phyloP scores from a whole-genome alignment of 345 rosid species.

The Syzygium aqueum region DNA sequence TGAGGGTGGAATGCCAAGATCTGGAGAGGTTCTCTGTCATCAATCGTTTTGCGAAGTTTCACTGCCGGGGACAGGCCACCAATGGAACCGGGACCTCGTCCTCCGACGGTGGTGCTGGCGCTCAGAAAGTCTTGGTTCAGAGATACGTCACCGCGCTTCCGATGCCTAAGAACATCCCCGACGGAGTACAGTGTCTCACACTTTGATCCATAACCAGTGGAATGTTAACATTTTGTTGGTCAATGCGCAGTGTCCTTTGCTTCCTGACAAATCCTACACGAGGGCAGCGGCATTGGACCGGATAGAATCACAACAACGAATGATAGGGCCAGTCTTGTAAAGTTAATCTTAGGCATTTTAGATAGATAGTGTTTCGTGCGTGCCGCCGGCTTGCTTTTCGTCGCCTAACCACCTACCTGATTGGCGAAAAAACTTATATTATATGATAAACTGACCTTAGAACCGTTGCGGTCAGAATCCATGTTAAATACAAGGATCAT shows the following conservation, averaged over 20 bases:
- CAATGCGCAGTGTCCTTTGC: background rate
- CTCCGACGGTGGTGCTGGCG: slow-evolving; percentile 1
- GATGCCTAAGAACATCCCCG: slow-evolving; percentile 57
- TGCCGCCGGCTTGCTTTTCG: background rate
- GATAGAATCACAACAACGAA: background rate
- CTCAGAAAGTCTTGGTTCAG: slow-evolving; percentile 37
- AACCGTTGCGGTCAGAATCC: background rate
- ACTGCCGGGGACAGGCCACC: slow-evolving; percentile 37
- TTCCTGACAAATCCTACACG: background rate
- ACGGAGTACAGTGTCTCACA: slow-evolving; percentile 59
- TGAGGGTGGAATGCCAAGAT: slow-evolving; percentile 65
- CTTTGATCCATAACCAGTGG: slow-evolving; percentile 28
- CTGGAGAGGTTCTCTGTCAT: slow-evolving; percentile 64
- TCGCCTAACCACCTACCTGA: background rate
- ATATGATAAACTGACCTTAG: background rate
- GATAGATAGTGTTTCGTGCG: background rate
- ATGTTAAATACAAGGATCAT: background rate
- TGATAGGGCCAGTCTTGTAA: background rate
- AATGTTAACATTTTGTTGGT: background rate
- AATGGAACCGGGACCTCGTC: slow-evolving; percentile 27
- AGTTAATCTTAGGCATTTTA: background rate
- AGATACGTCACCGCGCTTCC: slow-evolving; percentile 57
- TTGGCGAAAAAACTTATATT: background rate
- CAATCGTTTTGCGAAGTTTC: slow-evolving; percentile 89
- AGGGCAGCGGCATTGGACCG: background rate